Evolutionary conservation across 148 eudicot species (phyloP).

Genomic region (Fallopia convolvulus): DNA sequence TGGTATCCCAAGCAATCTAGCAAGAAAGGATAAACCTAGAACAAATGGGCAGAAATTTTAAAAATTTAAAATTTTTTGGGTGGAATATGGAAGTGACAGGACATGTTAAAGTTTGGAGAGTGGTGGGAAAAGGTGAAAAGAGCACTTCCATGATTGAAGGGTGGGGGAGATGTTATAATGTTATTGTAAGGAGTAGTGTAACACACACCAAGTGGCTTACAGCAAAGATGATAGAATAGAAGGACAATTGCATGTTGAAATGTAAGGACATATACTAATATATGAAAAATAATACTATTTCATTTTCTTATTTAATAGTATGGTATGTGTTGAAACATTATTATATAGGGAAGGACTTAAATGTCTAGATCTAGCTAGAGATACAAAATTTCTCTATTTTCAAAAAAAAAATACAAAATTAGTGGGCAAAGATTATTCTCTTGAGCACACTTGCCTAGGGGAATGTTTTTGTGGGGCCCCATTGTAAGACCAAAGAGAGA

Average conservation of each 20-base stretch:
- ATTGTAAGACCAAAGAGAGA: slow-evolving; percentile 12
- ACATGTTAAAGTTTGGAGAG: background rate
- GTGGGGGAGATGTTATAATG: background rate
- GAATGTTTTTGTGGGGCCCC: slow-evolving; percentile 71
- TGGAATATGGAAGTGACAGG: slow-evolving; percentile 4
- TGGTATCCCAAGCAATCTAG: slow-evolving; percentile 9
- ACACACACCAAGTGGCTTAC: slow-evolving; percentile 28
- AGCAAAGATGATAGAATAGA: slow-evolving; percentile 19
- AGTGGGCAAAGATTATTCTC: slow-evolving; percentile 39
- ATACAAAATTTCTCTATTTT: background rate
- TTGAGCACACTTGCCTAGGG: slow-evolving; percentile 50
- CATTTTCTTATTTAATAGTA: background rate
- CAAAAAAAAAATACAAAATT: background rate
- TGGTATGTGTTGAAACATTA: background rate
- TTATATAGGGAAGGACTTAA: background rate
- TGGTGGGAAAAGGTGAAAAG: slow-evolving; percentile 9
- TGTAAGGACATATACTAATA: background rate
- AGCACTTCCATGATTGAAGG: slow-evolving; percentile 9
- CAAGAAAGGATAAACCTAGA: background rate
- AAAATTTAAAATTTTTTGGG: background rate
- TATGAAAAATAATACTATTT: background rate
- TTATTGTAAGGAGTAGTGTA: slow-evolving; percentile 10
- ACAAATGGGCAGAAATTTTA: background rate
- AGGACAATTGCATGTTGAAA: background rate
- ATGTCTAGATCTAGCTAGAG: slow-evolving; percentile 22